A percentile compares a stretch with the other conserved stretches of the same genome.
phyloP scores from a whole-genome alignment of 257 asterid species.

The Solanum microdontum region DNA sequence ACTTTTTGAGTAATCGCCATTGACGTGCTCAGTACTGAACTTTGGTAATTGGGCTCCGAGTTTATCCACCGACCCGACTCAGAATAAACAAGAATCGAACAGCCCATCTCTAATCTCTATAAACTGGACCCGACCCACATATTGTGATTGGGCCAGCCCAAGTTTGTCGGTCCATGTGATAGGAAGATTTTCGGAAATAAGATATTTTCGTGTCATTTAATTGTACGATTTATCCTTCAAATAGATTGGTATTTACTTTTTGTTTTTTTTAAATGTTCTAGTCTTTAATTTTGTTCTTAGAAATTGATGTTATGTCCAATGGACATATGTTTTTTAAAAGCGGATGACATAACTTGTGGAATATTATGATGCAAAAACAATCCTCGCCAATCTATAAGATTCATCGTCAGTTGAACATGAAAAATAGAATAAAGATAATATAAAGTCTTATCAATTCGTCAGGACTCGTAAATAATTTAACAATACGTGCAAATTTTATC shows the following conservation, averaged over 20 bases:
- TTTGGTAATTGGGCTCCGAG: background rate
- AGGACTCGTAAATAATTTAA: background rate
- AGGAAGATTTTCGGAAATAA: background rate
- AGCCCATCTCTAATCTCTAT: background rate
- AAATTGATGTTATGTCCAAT: background rate
- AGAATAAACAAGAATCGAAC: background rate
- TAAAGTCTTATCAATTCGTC: background rate
- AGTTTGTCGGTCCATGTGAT: background rate
- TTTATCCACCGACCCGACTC: background rate
- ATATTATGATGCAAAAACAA: no score
- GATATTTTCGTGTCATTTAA: background rate
- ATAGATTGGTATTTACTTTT: background rate
- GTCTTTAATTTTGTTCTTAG: no score
- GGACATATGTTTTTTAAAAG: no score
- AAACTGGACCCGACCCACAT: background rate
- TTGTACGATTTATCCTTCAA: background rate
- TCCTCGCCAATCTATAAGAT: no score
- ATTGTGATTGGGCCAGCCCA: background rate
- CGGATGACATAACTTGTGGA: no score
- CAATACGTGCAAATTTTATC: background rate
- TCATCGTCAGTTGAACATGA: background rate
- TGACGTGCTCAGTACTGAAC: background rate
- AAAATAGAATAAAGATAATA: no score
- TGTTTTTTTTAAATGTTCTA: no score
- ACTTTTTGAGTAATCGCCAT: background rate